A percentile compares a stretch with the other conserved stretches of the same genome.
Conservation (phyloP, 2,329 filamentous ascomycete species). For the Sarocladiaceae sp. region DNA sequence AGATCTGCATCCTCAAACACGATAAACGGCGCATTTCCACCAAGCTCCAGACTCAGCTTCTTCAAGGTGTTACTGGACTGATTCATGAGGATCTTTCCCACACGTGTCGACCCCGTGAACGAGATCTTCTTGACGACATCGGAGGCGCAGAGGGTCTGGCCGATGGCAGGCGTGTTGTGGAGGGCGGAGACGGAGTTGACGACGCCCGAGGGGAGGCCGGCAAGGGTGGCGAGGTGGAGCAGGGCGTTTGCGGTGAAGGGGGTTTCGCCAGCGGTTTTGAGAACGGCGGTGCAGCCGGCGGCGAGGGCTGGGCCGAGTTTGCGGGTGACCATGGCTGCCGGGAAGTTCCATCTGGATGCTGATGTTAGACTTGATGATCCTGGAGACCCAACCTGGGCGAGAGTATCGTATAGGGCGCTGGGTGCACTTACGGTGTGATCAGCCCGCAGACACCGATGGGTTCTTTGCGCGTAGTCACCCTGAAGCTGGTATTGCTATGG, state of each 20-base stretch:
- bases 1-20: constrained; percentile 71
- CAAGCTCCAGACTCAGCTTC: constrained; percentile 55
- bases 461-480: constrained; percentile 22
- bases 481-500: constrained; percentile 46
- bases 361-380: constrained; percentile 31
- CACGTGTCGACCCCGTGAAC: constrained; percentile 59
- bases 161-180: constrained; percentile 60
- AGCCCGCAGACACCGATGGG: constrained; percentile 11
- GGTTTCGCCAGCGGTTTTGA: constrained; percentile 65
- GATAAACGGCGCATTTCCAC: constrained; percentile 69
- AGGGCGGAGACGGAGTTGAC: constrained; percentile 56
- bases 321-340: constrained; percentile 44
- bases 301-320: constrained; percentile 49
- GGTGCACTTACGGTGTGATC: constrained; percentile 16
- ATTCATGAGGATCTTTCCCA: constrained; percentile 56
- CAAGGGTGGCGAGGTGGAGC: constrained; percentile 58
- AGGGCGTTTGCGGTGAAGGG: constrained; percentile 66
- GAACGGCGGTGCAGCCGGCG: constrained; percentile 68
- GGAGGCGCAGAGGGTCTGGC: constrained; percentile 56
- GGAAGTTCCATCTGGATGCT: constrained; percentile 55
- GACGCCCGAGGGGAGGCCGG: constrained; percentile 54
- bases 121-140: constrained; percentile 64
- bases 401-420: too few relatives aligned
- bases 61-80: constrained; percentile 65
- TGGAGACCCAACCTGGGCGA: too few relatives aligned